These are phyloP conservation scores for Cenchrus fungigraminus DNA, from an alignment of 176 grass and related monocot genomes.

Conservation along the genomic window DNA sequence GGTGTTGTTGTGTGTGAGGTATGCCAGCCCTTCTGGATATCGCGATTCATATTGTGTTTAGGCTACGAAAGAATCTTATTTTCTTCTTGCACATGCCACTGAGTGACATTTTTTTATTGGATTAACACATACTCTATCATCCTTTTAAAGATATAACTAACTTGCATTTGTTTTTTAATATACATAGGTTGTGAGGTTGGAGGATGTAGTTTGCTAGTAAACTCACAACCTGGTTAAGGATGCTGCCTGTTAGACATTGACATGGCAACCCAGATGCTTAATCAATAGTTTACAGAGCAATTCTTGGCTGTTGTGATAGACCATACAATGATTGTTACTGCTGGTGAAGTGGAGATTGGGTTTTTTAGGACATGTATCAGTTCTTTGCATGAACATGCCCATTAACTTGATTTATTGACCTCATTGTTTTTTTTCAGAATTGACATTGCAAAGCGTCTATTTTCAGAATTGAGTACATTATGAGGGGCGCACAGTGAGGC, in stretches of 20 bases:
- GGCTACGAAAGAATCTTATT: not conserved
- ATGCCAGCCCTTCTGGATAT: too few species aligned
- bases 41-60: too few species aligned
- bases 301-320: constrained; percentile 96
- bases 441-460: too few species aligned
- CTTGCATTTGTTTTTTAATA: constrained; percentile 13
- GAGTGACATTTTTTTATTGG: not conserved
- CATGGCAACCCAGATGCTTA: constrained; percentile 94
- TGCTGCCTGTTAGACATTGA: constrained; percentile 98
- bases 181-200: constrained; percentile 76
- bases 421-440: too few species aligned
- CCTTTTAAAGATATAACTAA: constrained; percentile 3
- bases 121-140: not conserved
- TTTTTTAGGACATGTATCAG: constrained; percentile 74
- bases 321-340: constrained; percentile 88
- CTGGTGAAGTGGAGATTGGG: constrained; percentile 97
- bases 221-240: constrained; percentile 93
- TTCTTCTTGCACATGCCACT: not conserved
- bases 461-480: too few species aligned
- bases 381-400: too few species aligned
- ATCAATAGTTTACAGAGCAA: constrained; percentile 87
- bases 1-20: too few species aligned
- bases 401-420: too few species aligned
- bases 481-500: too few species aligned
- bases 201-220: constrained; percentile 95